Evolutionary conservation across 352 stramenopile genomes (phyloP).

Genomic region (Achlya hypogyna): DNA sequence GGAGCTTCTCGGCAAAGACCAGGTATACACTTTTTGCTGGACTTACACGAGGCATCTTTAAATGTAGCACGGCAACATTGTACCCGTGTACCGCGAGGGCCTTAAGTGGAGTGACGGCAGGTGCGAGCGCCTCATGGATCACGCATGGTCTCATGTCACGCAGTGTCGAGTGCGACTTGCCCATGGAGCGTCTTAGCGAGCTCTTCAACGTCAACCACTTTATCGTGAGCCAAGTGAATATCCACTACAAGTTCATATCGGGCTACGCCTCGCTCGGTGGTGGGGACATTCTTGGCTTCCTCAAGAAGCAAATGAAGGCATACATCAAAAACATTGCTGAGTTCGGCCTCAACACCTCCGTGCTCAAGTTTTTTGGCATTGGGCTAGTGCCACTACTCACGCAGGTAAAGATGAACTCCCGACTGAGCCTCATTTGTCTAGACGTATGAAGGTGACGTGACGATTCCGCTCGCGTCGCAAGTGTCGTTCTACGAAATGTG

Average conservation of each 20-base stretch:
- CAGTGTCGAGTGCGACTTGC: slow-evolving; percentile 89
- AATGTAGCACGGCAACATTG: slow-evolving; percentile 47
- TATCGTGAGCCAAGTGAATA: slow-evolving; percentile 94
- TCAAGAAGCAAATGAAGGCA: slow-evolving; percentile 92
- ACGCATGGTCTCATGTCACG: slow-evolving; percentile 23
- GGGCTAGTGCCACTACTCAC: slow-evolving; percentile 72
- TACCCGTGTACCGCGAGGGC: slow-evolving; percentile 71
- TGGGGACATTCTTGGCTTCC: slow-evolving; percentile 88
- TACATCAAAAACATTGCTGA: slow-evolving; percentile 85
- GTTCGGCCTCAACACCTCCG: slow-evolving; percentile 75
- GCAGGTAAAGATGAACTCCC: slow-evolving; percentile 36
- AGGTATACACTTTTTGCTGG: slow-evolving; percentile 17
- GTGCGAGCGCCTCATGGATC: not conserved
- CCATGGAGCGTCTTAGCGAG: slow-evolving; percentile 92
- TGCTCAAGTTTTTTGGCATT: slow-evolving; percentile 77
- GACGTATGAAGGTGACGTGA: slow-evolving; percentile 98
- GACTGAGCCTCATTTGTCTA: slow-evolving; percentile 28
- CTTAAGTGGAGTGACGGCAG: slow-evolving; percentile 92
- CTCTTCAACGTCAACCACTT: slow-evolving; percentile 99
- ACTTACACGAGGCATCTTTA: not conserved
- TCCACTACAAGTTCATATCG: slow-evolving; percentile 81
- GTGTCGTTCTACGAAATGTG: slow-evolving; percentile 74
- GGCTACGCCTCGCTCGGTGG: slow-evolving; percentile 57
- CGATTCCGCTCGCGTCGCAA: slow-evolving; percentile 90
- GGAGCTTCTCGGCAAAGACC: slow-evolving; percentile 93